Evolutionary conservation across 1,139 yeast species (phyloP), one percentile per base, ranked within the genome.

Genomic region (Suhomyces atakaporum): DNA sequence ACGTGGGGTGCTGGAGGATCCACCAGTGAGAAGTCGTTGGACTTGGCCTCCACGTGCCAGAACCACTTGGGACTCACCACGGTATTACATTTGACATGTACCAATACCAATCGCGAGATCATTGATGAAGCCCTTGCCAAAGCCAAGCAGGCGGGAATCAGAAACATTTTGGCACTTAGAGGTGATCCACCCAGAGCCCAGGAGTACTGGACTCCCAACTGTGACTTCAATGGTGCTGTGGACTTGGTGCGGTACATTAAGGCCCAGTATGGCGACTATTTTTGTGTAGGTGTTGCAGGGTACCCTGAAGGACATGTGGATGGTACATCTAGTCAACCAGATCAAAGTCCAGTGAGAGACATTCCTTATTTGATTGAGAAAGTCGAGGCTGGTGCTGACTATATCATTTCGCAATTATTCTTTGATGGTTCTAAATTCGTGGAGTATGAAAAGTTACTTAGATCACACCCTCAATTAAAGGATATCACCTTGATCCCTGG

Each of bases 1-100:
- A 94, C 99, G 0, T 92, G 98, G 97, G 98, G 98, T 19, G 97
- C 98, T 7, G 97, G 97, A 25, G 98, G 98, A 2, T 81, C 95
- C 3, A 89, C 97, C 4, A 81, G 94, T 36, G 84, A 79, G 38
- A 89, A 88, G 63, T 85, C 97, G 1, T 63, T 92, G 43, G 94
- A 86, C 33, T 68, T 92, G 40, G 96, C 97, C 0, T 69, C 79
- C 13, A 75, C 87, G 3, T 84, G 95, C 52, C 88, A 84, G 51
- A 69, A 76, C 34, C 86, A 83, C 36, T 69, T 89, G 40, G 87
- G 86, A 2, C 66, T 90, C 18, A 87, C 96, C 9, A 88, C 96
- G 0, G 90, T 96, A 44, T 75, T 94, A 63, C 99, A 92, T 61
- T 70, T 92, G 60, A 92, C 99, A 0, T 94, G 98, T 60, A 94